Percentiles rank a stretch among this genome's conserved stretches.
Evolutionary conservation across 2,329 filamentous ascomycete genomes (phyloP).

Genomic region (Hymenoscyphus salicellus): DNA sequence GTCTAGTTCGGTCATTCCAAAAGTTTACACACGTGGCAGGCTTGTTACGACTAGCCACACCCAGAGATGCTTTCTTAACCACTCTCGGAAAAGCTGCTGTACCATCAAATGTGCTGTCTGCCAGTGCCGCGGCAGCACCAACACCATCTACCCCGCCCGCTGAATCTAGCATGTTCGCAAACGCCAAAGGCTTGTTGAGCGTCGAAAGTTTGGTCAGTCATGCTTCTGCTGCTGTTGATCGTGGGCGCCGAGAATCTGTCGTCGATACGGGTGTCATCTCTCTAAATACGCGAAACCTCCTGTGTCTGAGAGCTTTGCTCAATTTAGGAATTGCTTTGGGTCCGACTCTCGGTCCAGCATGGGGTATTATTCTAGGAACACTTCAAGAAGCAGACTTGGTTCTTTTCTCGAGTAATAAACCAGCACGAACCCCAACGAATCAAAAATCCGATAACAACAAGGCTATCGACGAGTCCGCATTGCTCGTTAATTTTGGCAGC

Average conservation of each 20-base stretch:
- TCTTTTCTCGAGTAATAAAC: slow-evolving; percentile 57
- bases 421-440: slow-evolving; percentile 50
- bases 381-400: slow-evolving; percentile 91
- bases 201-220: slow-evolving; percentile 68
- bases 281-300: slow-evolving; percentile 81
- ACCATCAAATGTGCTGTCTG: slow-evolving; percentile 71
- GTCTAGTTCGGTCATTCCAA: slow-evolving; percentile 87
- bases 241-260: slow-evolving; percentile 56
- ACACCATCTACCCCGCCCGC: slow-evolving; percentile 50
- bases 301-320: slow-evolving; percentile 86
- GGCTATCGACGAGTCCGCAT: slow-evolving; percentile 31
- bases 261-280: slow-evolving; percentile 51
- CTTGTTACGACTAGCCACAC: slow-evolving; percentile 76
- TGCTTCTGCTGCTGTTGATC: slow-evolving; percentile 54
- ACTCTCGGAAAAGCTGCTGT: slow-evolving; percentile 91
- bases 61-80: slow-evolving; percentile 90
- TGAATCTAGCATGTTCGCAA: slow-evolving; percentile 57
- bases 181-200: slow-evolving; percentile 69
- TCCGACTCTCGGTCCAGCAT: slow-evolving; percentile 78
- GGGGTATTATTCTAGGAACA: slow-evolving; percentile 88
- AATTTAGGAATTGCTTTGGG: slow-evolving; percentile 94
- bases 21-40: slow-evolving; percentile 94
- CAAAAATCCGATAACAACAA: slow-evolving; percentile 45
- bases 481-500: slow-evolving; percentile 66
- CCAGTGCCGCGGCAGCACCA: slow-evolving; percentile 51